Evolutionary conservation across 805 yeast genomes (phyloP), one percentile per base, ranked within the genome.

Genomic region (Jamesozyma gamospora): DNA sequence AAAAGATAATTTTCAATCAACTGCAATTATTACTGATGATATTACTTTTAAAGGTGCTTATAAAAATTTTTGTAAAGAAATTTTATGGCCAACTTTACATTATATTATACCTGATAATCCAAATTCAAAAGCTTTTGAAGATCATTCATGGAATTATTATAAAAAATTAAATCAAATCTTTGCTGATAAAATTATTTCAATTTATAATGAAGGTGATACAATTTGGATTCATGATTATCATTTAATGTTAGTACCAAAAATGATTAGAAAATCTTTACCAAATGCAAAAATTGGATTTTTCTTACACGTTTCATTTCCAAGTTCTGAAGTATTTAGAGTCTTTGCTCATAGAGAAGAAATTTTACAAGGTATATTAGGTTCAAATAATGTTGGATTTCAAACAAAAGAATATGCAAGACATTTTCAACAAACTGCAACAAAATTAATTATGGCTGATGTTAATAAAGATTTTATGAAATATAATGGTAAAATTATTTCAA

Each of bases 141-240:
- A 85, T 48, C 94, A 87, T 56, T 85, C 96, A 1, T 90, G 96
- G 95, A 77, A 77, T 19, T 79, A 81, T 54, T 90, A 90, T 60
- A 76, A 75, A 48, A 63, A 68, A 1, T 69, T 90, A 45, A 92
- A 92, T 53, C 85, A 79, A 57, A 59, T 73, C 34, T 72, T 88
- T 52, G 96, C 97, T 0, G 83, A 87, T 40, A 74, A 73, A 47
- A 70, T 90, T 34, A 74, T 82, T 2, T 72, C 70, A 28, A 64
- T 67, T 1, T 88, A 90, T 60, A 75, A 77, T 49, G 71, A 71
- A 1, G 86, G 82, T 32, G 95, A 90, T 56, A 67, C 76, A 31
- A 71, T 90, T 43, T 92, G 97, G 97, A 70, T 90, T 39, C 95
- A 90, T 58, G 98, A 90, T 61, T 90, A 90, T 57, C 97, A 92